Evolutionary conservation across 345 rosid species (phyloP), one percentile per base, ranked within the genome.

Genomic region (Rhizophora mangle): DNA sequence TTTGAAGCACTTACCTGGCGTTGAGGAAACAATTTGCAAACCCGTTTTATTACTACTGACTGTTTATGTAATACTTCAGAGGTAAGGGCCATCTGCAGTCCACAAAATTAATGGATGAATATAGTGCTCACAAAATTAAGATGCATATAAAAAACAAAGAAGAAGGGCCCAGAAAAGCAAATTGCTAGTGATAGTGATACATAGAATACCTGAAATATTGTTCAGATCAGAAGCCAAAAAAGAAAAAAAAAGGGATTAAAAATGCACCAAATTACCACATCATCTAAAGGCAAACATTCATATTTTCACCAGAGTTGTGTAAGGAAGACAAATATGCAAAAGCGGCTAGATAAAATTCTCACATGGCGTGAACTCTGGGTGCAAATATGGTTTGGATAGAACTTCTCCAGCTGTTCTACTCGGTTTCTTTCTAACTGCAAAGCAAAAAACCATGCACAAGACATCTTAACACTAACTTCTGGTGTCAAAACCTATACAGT

Each of bases 31-130:
- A 95, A 80, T 77, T 92, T 95, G 80, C 93, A 90, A 73, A 95
- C 85, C 78, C 90, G 97, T 68, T 92, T 95, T 71, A 95, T 72
- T 68, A 90, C 85, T 72, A 90, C 85, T 1, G 96, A 92, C 76
- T 88, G 99, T 70, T 90, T 95, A 71, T 95, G 96, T 47, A 95
- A 92, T 32, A 88, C 85, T 68, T 92, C 96, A 21, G 98, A 85
- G 58, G 89, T 82, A 30, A 92, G 87, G 49, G 96, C 98, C 93
- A 88, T 87, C 99, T 95, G 83, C 79, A 83, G 56, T 64, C 56
- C 51, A 60, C 9, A 39, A 81, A 58, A 24, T 63, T 55, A 65
- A 37, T 43, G 46, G 36, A 49, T 26, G 66, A 57, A 58, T 16
- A 62, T 30, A 27, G 19, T 30, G 21, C 52, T 60, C n/a, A 16